Conservation (phyloP, 176 grass and related monocot species). For the Triticum turgidum region DNA sequence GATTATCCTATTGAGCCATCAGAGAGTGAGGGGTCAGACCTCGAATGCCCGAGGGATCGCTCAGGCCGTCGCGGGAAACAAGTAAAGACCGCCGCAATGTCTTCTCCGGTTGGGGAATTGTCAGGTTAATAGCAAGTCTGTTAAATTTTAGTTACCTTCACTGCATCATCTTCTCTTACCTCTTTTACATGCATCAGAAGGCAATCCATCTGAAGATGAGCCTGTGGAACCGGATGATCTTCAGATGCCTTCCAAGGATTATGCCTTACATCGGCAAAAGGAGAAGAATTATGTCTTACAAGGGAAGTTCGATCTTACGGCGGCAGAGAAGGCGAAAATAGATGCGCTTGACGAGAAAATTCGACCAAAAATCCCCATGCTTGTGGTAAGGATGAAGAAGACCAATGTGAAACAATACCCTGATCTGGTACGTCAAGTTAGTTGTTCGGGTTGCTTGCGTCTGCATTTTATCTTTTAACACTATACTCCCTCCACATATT, state of each 20-base stretch:
- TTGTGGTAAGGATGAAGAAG: slow-evolving; percentile 4
- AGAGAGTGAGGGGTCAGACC: not conserved
- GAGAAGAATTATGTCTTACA: not conserved
- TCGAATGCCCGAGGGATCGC: not conserved
- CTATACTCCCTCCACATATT: not conserved
- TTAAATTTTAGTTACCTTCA: not conserved
- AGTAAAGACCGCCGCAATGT: not conserved
- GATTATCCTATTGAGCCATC: not conserved
- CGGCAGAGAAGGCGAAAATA: not conserved
- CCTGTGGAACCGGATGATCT: not conserved
- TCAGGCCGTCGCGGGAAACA: not conserved
- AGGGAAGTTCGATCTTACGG: not conserved
- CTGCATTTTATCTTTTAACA: not conserved
- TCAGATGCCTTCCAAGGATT: not conserved
- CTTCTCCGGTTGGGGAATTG: not conserved
- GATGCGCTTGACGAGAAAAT: not conserved
- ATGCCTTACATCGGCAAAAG: not conserved
- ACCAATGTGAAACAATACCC: not conserved
- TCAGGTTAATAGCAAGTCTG: not conserved
- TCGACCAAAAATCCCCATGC: not conserved
- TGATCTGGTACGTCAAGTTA: not conserved
- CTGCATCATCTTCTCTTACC: not conserved
- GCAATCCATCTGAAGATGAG: not conserved
- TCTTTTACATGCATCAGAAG: not conserved
- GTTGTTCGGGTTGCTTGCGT: not conserved